Evolutionary conservation across 345 rosid genomes (phyloP).

Genomic region (Bretschneidera sinensis): DNA sequence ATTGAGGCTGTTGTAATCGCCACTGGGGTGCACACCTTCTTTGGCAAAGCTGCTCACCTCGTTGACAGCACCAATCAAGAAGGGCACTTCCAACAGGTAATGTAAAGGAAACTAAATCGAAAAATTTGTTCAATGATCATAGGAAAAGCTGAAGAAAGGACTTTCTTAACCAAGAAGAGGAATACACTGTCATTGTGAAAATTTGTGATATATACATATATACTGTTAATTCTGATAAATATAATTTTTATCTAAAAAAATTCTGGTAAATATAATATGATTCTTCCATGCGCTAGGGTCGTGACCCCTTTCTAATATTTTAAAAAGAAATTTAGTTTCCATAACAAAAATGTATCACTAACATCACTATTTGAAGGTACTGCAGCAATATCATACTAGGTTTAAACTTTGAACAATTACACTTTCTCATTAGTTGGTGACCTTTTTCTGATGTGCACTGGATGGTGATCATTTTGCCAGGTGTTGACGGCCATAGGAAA

Average conservation of each 20-base stretch:
- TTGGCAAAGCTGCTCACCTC: slow-evolving; percentile 89
- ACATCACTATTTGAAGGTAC: neutral
- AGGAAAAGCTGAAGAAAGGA: neutral
- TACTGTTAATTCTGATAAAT: too few species aligned
- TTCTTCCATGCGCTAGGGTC: too few species aligned
- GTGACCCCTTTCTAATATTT: too few species aligned
- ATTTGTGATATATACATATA: too few species aligned
- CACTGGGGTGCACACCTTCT: slow-evolving; percentile 82
- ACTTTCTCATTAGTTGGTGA: neutral
- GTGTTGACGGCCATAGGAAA: slow-evolving; percentile 84
- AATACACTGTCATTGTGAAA: too few species aligned
- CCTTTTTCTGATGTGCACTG: neutral
- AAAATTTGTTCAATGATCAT: neutral
- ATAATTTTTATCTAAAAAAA: too few species aligned
- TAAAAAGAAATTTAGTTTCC: too few species aligned
- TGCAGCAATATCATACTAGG: neutral
- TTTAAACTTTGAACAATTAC: neutral
- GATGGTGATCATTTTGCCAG: slow-evolving; percentile 20
- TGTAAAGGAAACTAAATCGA: neutral
- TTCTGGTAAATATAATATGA: too few species aligned
- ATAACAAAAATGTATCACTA: neutral
- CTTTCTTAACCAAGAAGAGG: neutral
- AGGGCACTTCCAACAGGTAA: slow-evolving; percentile 77
- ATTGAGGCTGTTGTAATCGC: slow-evolving; percentile 81
- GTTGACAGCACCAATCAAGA: slow-evolving; percentile 73